These are phyloP conservation scores for Cylindrodendrum hubeiense DNA, from an alignment of 2,329 filamentous ascomycete genomes.

Conservation along the genomic window DNA sequence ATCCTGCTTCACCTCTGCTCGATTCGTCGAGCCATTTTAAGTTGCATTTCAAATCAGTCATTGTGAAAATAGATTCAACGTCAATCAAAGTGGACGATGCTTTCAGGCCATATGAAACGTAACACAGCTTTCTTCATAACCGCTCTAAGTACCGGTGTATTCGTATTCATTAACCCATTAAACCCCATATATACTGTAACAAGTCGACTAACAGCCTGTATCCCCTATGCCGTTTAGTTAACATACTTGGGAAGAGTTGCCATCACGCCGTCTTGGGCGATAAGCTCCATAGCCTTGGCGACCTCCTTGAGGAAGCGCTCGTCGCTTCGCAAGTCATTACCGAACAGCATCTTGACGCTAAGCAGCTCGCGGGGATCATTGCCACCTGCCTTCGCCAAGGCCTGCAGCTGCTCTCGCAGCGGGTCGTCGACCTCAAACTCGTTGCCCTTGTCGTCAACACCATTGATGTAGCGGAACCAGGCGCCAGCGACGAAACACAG, in stretches of 20 bases:
- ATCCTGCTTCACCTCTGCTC: neutral
- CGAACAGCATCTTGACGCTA: conserved; percentile 61
- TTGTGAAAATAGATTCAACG: neutral
- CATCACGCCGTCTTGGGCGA: conserved; percentile 60
- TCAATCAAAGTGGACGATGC: neutral
- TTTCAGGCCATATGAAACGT: neutral
- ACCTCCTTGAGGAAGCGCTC: conserved; percentile 61
- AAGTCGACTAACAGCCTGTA: conserved; percentile 12
- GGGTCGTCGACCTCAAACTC: conserved; percentile 59
- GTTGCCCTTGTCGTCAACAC: conserved; percentile 62
- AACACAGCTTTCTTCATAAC: neutral
- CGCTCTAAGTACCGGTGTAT: neutral
- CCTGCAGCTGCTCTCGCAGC: conserved; percentile 61
- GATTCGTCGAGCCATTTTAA: neutral
- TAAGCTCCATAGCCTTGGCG: conserved; percentile 59
- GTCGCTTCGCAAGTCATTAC: conserved; percentile 63
- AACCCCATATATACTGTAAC: neutral
- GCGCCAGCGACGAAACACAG: conserved; percentile 61
- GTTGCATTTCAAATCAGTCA: neutral
- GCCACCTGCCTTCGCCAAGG: conserved; percentile 58
- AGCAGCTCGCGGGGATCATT: conserved; percentile 57
- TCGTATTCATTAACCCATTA: conserved; percentile 4
- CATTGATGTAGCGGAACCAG: conserved; percentile 65
- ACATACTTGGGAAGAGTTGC: conserved; percentile 64
- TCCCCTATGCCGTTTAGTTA: conserved; percentile 29